Conservation (phyloP, 2,329 filamentous ascomycete species). For the Truncatella angustata region DNA sequence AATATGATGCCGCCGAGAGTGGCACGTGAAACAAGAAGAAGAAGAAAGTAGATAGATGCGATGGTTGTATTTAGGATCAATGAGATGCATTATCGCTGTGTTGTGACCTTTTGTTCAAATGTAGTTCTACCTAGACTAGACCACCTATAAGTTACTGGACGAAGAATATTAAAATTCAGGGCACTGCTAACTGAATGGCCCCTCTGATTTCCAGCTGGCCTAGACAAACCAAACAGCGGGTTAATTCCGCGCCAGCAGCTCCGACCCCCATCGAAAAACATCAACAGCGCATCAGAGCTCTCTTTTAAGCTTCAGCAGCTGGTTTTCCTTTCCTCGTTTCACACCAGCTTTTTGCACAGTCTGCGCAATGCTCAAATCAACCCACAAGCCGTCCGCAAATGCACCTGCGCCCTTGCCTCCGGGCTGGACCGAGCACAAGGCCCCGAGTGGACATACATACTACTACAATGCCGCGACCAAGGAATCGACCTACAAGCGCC, state of each 20-base stretch:
- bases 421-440: conserved; percentile 92
- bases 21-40: no score
- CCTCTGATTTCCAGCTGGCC: no score
- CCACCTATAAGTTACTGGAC: not conserved
- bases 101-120: no score
- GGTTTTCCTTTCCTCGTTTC: not conserved
- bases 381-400: conserved; percentile 60
- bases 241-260: not conserved
- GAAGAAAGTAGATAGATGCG: no score
- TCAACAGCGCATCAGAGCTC: no score
- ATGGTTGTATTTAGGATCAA: no score
- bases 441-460: conserved; percentile 82
- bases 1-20: no score
- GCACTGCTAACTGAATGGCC: not conserved
- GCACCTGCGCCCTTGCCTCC: conserved; percentile 62
- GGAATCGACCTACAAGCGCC: conserved; percentile 82
- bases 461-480: conserved; percentile 84
- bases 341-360: not conserved
- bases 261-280: no score
- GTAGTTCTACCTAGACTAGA: no score
- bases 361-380: conserved; percentile 67
- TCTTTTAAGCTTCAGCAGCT: not conserved
- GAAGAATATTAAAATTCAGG: not conserved
- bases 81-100: no score
- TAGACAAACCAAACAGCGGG: not conserved